Evolutionary conservation across 1,284 basidiomycete species (phyloP), one percentile per base, ranked within the genome.

Genomic region (Ganoderma multipileum): DNA sequence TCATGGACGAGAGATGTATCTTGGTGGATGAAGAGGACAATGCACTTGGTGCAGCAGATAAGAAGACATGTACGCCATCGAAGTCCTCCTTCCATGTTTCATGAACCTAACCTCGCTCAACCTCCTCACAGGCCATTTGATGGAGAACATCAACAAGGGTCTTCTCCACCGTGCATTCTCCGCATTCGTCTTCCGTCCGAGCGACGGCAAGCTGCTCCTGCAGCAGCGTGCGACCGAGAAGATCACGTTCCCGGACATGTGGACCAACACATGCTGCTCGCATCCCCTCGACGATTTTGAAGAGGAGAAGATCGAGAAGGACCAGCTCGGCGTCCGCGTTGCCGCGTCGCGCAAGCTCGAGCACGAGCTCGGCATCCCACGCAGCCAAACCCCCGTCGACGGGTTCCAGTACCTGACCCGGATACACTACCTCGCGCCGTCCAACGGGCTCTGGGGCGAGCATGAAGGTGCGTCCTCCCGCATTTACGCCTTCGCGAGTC

Each of bases 221-320:
- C 98, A 99, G 81, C 95, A 96, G 79, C 89, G 98, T 57, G 98
- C 98, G 12, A 86, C 90, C 33, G 97, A 99, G 85, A 99, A 99
- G 86, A 99, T 99, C 79, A 99, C 98, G 2, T 99, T 99, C 85
- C 98, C 98, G 1, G 90, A 95, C 79, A 97, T 99, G 95, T 99
- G 98, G 98, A 99, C 98, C 52, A 99, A 99, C 82, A 99, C 98
- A 3, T 99, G 98, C 81, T 99, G 98, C 84, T 98, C 95, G 39
- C 98, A 99, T 78, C 98, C 98, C 20, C 85, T 99, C 65, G 91
- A 94, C 73, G 98, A 99, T 82, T 94, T 97, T 73, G 91, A 91
- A 71, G 85, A 89, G 74, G 91, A 95, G 81, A 93, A 93, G 79
- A 83, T 92, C 12, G 94, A 95, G 83, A 79, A 86, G 76, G 87